These are phyloP conservation scores for Millerozyma miso DNA, from an alignment of 805 yeast species.

Conservation along the genomic window DNA sequence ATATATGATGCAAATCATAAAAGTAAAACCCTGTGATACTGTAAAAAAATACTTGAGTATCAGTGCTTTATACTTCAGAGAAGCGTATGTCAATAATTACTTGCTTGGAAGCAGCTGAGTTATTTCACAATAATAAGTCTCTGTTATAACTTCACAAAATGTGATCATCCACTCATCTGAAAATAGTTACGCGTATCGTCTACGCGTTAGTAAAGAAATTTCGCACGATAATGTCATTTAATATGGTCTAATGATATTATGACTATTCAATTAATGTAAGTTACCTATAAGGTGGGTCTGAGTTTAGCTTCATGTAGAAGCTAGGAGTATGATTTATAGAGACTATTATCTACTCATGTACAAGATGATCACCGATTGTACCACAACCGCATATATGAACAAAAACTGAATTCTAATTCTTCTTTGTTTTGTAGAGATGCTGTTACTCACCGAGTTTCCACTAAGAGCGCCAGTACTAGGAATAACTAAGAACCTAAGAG, in stretches of 20 bases:
- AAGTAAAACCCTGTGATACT: no score
- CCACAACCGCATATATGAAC: conserved; percentile 75
- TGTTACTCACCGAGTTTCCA: conserved; percentile 44
- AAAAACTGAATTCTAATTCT: conserved; percentile 83
- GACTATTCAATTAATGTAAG: background rate
- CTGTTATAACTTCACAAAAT: background rate
- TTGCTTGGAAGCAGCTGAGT: no score
- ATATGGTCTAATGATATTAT: background rate
- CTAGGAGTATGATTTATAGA: background rate
- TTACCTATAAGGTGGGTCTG: no score
- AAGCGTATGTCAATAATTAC: no score
- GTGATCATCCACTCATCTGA: background rate
- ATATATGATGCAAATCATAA: no score
- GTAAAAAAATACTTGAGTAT: no score
- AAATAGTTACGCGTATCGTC: background rate
- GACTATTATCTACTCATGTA: conserved; percentile 42
- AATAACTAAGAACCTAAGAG: conserved; percentile 62
- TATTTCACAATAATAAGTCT: no score
- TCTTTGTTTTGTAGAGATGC: conserved; percentile 62
- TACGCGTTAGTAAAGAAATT: background rate
- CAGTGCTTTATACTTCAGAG: no score
- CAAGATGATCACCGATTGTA: conserved; percentile 76
- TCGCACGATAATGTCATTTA: background rate
- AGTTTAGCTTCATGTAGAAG: no score
- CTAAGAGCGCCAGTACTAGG: conserved; percentile 45